Percentiles rank a stretch among this genome's conserved stretches.
phyloP scores from a whole-genome alignment of 164 flowering plant species.

The Dillenia turbinata region DNA sequence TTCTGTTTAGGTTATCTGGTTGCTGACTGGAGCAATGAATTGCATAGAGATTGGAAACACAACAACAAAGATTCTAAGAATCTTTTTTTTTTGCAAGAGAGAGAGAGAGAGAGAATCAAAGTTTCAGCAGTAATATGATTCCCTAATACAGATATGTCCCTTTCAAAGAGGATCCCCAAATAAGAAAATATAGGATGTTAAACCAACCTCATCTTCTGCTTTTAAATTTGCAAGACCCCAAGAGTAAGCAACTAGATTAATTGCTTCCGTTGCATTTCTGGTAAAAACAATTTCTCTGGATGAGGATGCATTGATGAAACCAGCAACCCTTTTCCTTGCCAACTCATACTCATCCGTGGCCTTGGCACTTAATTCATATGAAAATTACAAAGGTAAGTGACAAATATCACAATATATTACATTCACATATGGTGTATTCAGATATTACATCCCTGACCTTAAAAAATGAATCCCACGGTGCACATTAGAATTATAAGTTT shows the following conservation, averaged over 20 bases:
- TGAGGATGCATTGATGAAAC: slow-evolving; percentile 76
- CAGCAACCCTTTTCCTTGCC: slow-evolving; percentile 84
- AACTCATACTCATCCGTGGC: slow-evolving; percentile 92
- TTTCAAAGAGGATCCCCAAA: not conserved
- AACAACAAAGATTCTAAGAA: no score
- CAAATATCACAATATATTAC: no score
- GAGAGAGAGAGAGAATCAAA: not conserved
- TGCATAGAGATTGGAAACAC: no score
- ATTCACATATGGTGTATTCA: no score
- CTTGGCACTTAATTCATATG: slow-evolving; percentile 55
- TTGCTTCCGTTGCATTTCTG: slow-evolving; percentile 94
- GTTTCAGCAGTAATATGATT: not conserved
- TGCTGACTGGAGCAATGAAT: no score
- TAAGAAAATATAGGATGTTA: not conserved
- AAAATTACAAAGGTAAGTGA: not conserved
- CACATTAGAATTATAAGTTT: slow-evolving; percentile 79
- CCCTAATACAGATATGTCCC: no score
- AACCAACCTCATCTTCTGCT: slow-evolving; percentile 66
- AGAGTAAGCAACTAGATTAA: slow-evolving; percentile 84
- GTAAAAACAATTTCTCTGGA: slow-evolving; percentile 84
- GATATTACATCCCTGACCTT: slow-evolving; percentile 35
- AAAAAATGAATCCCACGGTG: slow-evolving; percentile 89
- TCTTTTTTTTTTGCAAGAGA: no score
- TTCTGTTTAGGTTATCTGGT: no score
- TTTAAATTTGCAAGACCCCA: slow-evolving; percentile 88